Base-by-base conservation (phyloP, 352 stramenopile species). In the Globisporangium canariense region DNA sequence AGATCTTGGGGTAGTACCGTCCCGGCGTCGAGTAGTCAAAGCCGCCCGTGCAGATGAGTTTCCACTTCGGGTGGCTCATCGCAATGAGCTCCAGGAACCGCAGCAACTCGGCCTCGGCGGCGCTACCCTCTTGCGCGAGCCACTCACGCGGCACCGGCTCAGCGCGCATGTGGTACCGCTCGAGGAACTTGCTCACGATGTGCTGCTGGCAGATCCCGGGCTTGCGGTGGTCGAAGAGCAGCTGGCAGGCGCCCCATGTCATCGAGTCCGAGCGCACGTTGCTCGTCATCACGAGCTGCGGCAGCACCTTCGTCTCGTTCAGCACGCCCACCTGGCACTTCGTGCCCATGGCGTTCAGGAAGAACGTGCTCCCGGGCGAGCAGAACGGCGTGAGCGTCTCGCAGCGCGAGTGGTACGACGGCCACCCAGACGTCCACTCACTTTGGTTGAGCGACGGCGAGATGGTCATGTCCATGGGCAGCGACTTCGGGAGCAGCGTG, bases 51-150 rank as follows among this genome's bases (percentile, higher is more conserved):
- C 68, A 75, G 7, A 66, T 50, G 7, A 75, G 34, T 10, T 59
- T 50, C 56, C 64, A 30, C 2, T 52, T 47, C 10, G 68, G 68
- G n/a, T 64, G 28, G 50, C 64, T 71, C 18, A 47, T 47, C n/a
- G 49, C 58, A 14, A 71, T 71, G n/a, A 75, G 43, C 7, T 71
- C 56, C 4, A 75, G 58, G 16, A 71, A 65, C 2, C 53, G 49
- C 11, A 75, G 60, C 10, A 75, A 28, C 45, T 75, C 68, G 1
- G 36, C 57, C 49, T 71, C 59, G 2, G 67, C 63, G 1, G 28
- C 18, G 28, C 58, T 64, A 3, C 38, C 56, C 13, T 47, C 60
- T 11, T 25, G 32, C 13, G 51, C 58, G 7, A 56, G n/a, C 64
- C 32, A 60, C 7, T 41, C 45, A 1, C 38, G 58, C 8, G 47